phyloP scores from a whole-genome alignment of 2,329 filamentous ascomycete species.

The Parastagonospora avenae region DNA sequence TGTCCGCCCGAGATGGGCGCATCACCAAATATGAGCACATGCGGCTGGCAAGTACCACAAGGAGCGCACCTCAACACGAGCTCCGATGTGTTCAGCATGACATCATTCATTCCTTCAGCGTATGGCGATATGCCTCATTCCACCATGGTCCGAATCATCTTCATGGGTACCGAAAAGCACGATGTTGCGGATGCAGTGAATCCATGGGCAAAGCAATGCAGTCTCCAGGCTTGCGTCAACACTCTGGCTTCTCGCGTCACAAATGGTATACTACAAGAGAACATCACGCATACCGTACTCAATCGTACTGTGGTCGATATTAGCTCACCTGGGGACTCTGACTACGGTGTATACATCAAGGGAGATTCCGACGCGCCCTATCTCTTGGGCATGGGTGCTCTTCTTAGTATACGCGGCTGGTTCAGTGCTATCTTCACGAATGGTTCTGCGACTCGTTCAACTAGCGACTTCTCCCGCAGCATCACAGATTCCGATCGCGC shows the following conservation, averaged over 20 bases:
- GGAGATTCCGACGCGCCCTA: conserved; percentile 8
- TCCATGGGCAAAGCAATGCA: conserved; percentile 17
- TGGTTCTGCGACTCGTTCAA: conserved; percentile 18
- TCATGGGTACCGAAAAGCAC: conserved; percentile 18
- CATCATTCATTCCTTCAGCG: conserved; percentile 19
- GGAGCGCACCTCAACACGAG: conserved; percentile 16
- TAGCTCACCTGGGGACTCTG: conserved; percentile 10
- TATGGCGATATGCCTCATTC: conserved; percentile 21
- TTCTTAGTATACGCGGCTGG: conserved; percentile 16
- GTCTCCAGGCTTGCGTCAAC: conserved; percentile 15
- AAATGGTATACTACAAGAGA: conserved; percentile 18
- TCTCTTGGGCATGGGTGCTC: conserved; percentile 14
- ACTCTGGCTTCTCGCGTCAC: conserved; percentile 12
- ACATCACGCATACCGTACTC: conserved; percentile 10
- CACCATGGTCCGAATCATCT: conserved; percentile 15
- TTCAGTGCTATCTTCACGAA: conserved; percentile 19
- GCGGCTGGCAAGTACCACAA: conserved; percentile 17
- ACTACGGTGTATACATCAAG: conserved; percentile 14
- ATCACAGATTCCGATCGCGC: conserved; percentile 17
- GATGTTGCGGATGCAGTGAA: conserved; percentile 9
- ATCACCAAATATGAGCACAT: conserved; percentile 10
- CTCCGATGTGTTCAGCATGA: conserved; percentile 23
- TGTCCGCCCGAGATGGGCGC: conserved; percentile 12
- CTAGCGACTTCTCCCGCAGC: conserved; percentile 17
- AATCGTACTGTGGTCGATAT: conserved; percentile 17